phyloP scores from a whole-genome alignment of 1,284 basidiomycete genomes.

The Sphaerobolus stellatus region DNA sequence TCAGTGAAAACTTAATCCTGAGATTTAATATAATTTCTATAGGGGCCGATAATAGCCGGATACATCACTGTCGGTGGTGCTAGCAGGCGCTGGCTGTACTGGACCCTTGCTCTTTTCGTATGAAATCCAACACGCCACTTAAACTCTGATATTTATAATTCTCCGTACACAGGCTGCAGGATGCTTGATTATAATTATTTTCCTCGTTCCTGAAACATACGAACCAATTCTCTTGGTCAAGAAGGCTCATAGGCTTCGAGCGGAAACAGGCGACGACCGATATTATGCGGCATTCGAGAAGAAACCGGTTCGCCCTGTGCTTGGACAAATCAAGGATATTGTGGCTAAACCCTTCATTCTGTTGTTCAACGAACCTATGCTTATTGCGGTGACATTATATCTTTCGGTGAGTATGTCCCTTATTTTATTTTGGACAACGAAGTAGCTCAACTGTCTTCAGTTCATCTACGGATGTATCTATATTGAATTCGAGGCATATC shows the following conservation, averaged over 20 bases:
- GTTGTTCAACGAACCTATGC: conserved; percentile 75
- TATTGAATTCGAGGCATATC: conserved; percentile 44
- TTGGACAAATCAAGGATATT: conserved; percentile 44
- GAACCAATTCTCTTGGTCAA: conserved; percentile 52
- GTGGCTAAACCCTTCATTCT: conserved; percentile 63
- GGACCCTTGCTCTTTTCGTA: conserved; percentile 68
- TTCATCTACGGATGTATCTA: conserved; percentile 29
- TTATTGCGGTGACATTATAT: conserved; percentile 69
- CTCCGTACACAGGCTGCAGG: conserved; percentile 37
- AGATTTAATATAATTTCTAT: conserved; percentile 20
- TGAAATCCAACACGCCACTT: conserved; percentile 22
- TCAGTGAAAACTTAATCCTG: conserved; percentile 22
- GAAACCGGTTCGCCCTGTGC: conserved; percentile 12
- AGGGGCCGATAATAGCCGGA: conserved; percentile 67
- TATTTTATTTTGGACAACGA: background rate
- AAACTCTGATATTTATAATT: conserved; percentile 14
- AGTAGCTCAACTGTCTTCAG: background rate
- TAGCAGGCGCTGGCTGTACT: conserved; percentile 74
- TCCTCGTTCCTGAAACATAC: conserved; percentile 78
- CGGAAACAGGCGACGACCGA: conserved; percentile 62
- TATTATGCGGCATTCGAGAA: conserved; percentile 50
- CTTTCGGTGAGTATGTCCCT: conserved; percentile 24
- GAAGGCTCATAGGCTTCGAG: conserved; percentile 49
- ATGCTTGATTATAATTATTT: conserved; percentile 52
- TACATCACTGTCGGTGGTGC: conserved; percentile 46